Evolutionary conservation across 805 yeast species (phyloP).

Genomic region (Ogataea dorogensis): DNA sequence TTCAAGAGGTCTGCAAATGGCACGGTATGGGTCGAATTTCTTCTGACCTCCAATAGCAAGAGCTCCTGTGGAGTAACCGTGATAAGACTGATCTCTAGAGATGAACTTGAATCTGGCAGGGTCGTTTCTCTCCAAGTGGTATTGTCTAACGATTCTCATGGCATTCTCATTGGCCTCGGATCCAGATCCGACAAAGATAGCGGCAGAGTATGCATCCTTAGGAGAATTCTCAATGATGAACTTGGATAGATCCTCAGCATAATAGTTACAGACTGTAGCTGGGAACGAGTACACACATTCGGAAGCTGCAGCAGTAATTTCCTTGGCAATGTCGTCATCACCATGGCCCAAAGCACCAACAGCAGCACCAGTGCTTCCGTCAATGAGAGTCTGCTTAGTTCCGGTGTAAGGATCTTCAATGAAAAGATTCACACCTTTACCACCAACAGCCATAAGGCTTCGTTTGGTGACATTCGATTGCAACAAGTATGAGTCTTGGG

Average conservation of each 20-base stretch:
- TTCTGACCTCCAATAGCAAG: constrained; percentile 42
- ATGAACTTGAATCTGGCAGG: constrained; percentile 41
- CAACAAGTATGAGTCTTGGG: constrained; percentile 35
- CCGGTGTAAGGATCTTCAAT: constrained; percentile 43
- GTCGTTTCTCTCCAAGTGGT: constrained; percentile 43
- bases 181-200: constrained; percentile 63
- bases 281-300: constrained; percentile 39
- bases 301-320: constrained; percentile 39
- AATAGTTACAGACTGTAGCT: constrained; percentile 35
- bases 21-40: constrained; percentile 34
- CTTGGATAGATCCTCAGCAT: constrained; percentile 43
- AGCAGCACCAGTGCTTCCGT: constrained; percentile 54
- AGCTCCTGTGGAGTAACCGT: constrained; percentile 50
- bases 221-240: constrained; percentile 44
- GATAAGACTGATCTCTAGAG: constrained; percentile 46
- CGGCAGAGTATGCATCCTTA: constrained; percentile 38
- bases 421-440: constrained; percentile 39
- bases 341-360: constrained; percentile 48
- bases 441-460: constrained; percentile 37
- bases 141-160: constrained; percentile 61
- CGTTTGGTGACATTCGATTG: constrained; percentile 39
- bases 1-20: constrained; percentile 19
- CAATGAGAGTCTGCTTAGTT: constrained; percentile 35
- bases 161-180: constrained; percentile 83
- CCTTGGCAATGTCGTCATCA: constrained; percentile 39